phyloP scores from a whole-genome alignment of 2,329 filamentous ascomycete species.

The Teratosphaeria gauchensis region DNA sequence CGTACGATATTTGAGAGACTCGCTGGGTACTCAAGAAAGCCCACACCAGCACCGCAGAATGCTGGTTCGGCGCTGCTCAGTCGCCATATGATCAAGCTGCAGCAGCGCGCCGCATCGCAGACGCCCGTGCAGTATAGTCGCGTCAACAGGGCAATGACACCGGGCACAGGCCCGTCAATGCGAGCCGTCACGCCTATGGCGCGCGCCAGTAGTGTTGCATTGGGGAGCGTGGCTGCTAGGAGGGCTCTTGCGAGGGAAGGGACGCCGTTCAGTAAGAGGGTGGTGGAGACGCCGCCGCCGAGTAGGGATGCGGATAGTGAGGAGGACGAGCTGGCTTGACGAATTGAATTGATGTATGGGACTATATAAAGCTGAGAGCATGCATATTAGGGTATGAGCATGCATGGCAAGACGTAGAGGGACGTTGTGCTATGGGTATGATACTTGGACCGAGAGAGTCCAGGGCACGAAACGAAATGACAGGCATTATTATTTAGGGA shows the following conservation, averaged over 20 bases:
- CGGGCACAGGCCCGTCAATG: background rate
- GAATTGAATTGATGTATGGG: background rate
- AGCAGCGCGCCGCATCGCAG: background rate
- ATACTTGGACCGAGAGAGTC: background rate
- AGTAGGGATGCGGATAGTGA: slow-evolving; percentile 1
- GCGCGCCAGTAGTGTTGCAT: background rate
- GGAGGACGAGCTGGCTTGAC: slow-evolving; percentile 9
- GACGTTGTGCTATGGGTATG: background rate
- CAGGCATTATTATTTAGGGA: background rate
- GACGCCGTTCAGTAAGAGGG: background rate
- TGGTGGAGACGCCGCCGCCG: slow-evolving; percentile 1
- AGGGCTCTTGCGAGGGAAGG: background rate
- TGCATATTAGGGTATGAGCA: background rate
- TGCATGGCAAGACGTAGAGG: background rate
- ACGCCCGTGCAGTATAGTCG: background rate
- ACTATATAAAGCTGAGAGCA: background rate
- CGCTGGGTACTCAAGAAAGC: too few relatives aligned
- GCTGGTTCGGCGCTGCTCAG: background rate
- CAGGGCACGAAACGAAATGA: background rate
- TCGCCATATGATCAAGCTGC: background rate
- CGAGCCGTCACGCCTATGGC: background rate
- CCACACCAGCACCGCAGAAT: background rate
- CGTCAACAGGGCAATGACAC: background rate
- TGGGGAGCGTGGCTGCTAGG: background rate
- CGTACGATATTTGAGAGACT: background rate